Evolutionary conservation across 768 basidiomycete genomes (phyloP).

Genomic region (Amanita molliuscula): DNA sequence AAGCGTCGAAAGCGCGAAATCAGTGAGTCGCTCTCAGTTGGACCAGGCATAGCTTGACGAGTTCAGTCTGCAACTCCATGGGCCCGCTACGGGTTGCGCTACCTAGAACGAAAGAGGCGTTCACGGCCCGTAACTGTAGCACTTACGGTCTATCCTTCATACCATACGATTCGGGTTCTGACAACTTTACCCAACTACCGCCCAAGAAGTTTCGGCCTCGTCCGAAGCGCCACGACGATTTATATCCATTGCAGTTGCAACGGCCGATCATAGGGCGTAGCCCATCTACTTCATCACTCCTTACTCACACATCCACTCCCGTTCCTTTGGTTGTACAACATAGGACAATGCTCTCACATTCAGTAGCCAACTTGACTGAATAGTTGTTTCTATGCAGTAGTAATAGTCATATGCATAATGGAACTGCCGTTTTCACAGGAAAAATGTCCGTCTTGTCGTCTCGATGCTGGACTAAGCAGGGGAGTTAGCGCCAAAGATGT

Average conservation of each 20-base stretch:
- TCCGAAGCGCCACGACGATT: not conserved
- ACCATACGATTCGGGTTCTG: constrained; percentile 11
- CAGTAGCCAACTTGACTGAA: not conserved
- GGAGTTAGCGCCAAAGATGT: constrained; percentile 6
- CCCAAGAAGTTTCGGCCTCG: constrained; percentile 5
- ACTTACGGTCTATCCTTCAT: constrained; percentile 19
- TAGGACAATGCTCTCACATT: not conserved
- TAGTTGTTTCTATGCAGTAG: not conserved
- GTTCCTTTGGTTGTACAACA: constrained; percentile 3
- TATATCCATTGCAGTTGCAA: not conserved
- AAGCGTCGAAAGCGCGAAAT: constrained; percentile 7
- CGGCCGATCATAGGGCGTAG: not conserved
- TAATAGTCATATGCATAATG: not conserved
- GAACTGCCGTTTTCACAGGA: constrained; percentile 40
- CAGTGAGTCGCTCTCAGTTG: constrained; percentile 1
- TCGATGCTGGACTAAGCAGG: constrained; percentile 78
- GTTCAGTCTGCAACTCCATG: constrained; percentile 11
- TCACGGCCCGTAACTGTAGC: constrained; percentile 19
- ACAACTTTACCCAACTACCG: constrained; percentile 10
- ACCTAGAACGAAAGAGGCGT: constrained; percentile 20
- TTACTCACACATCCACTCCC: not conserved
- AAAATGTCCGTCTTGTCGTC: constrained; percentile 83
- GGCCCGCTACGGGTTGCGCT: constrained; percentile 17
- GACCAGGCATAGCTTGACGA: not conserved
- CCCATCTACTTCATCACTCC: not conserved